phyloP scores from a whole-genome alignment of 192 early-diverging fungal genomes.

The Coemansia sp. region DNA sequence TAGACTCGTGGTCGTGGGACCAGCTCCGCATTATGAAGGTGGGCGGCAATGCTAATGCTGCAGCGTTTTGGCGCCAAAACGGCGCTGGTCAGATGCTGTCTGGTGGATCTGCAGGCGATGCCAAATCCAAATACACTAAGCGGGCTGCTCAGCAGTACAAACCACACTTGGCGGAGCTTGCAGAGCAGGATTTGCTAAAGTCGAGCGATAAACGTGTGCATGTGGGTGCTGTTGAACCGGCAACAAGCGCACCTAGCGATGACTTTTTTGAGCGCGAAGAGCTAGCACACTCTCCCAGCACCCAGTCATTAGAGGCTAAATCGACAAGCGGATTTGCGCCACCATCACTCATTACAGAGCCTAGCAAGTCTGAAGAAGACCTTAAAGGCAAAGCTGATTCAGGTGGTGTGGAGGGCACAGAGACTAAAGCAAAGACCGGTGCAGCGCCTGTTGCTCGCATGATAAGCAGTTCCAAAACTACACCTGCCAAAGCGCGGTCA shows the following conservation, averaged over 20 bases:
- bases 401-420: not conserved
- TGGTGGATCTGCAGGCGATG: constrained; percentile 61
- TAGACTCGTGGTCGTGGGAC: constrained; percentile 92
- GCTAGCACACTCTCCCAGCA: constrained; percentile 11
- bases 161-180: constrained; percentile 66
- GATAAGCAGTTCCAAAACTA: constrained; percentile 14
- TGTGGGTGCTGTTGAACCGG: constrained; percentile 10
- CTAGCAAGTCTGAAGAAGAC: constrained; percentile 7
- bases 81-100: constrained; percentile 43
- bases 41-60: constrained; percentile 81
- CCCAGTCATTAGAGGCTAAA: constrained; percentile 6
- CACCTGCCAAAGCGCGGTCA: constrained; percentile 25
- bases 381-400: not conserved
- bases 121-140: constrained; percentile 78
- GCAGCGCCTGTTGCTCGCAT: constrained; percentile 35
- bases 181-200: constrained; percentile 63
- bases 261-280: constrained; percentile 33
- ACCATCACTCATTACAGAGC: constrained; percentile 21
- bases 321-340: constrained; percentile 19
- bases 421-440: constrained; percentile 7
- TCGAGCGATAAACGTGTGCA: constrained; percentile 38
- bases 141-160: constrained; percentile 78
- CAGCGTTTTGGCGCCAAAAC: constrained; percentile 82
- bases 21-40: constrained; percentile 89
- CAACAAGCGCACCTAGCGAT: constrained; percentile 3